Evolutionary conservation across 352 stramenopile species (phyloP).

Genomic region (Aphanomyces cochlioides): DNA sequence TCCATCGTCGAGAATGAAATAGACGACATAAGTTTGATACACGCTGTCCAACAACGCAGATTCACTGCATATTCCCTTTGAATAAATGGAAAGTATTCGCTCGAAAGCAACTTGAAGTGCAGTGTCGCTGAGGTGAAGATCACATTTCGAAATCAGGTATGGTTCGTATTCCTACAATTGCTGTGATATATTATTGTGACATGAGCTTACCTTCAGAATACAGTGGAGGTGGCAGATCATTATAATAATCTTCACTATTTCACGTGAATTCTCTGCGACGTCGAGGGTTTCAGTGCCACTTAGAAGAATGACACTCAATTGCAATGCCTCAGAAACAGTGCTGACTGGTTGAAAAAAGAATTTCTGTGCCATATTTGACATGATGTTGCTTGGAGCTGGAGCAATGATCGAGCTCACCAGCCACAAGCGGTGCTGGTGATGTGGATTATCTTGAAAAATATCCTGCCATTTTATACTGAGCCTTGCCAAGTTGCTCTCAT

Average conservation of each 20-base stretch:
- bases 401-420: background rate
- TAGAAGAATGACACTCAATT: too few species aligned
- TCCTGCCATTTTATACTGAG: constrained; percentile 21
- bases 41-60: background rate
- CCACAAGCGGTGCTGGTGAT: constrained; percentile 21
- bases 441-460: constrained; percentile 2
- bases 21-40: too few species aligned
- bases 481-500: background rate
- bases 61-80: background rate
- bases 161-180: too few species aligned
- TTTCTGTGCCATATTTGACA: constrained; percentile 2
- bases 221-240: constrained; percentile 7
- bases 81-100: too few species aligned
- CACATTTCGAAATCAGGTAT: too few species aligned
- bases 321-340: too few species aligned
- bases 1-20: background rate
- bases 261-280: too few species aligned
- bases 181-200: background rate
- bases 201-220: constrained; percentile 1
- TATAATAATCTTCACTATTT: background rate
- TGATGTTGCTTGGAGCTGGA: background rate
- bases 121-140: too few species aligned
- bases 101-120: too few species aligned
- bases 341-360: constrained; percentile 4
- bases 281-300: too few species aligned